These are phyloP conservation scores for Wickerhamiella domercqiae DNA, from an alignment of 805 yeast genomes.

Conservation along the genomic window DNA sequence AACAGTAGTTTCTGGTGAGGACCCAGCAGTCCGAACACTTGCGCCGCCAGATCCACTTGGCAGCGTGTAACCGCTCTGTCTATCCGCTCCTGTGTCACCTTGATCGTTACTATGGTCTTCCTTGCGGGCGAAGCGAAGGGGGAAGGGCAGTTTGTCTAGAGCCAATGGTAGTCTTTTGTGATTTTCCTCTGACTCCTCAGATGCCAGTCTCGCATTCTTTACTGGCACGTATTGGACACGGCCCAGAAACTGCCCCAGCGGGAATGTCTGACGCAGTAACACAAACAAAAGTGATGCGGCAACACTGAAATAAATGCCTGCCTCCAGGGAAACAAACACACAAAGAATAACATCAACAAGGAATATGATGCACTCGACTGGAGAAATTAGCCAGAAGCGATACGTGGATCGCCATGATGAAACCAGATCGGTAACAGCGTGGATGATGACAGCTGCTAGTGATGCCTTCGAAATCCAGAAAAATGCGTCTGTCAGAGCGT, in stretches of 20 bases:
- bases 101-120: too few relatives aligned
- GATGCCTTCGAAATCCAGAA: constrained; percentile 85
- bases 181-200: background rate
- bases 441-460: constrained; percentile 75
- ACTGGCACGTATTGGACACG: constrained; percentile 59
- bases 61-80: too few relatives aligned
- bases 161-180: too few relatives aligned
- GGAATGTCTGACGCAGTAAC: constrained; percentile 61
- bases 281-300: constrained; percentile 67
- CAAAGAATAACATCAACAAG: constrained; percentile 57
- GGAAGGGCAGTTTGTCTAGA: too few relatives aligned
- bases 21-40: background rate
- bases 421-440: constrained; percentile 77
- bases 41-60: too few relatives aligned
- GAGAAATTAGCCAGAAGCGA: constrained; percentile 54
- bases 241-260: constrained; percentile 73
- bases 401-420: constrained; percentile 36
- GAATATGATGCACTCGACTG: constrained; percentile 61
- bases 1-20: background rate
- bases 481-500: constrained; percentile 69
- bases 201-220: constrained; percentile 33
- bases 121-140: too few relatives aligned
- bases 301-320: constrained; percentile 82
- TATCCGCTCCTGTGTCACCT: too few relatives aligned
- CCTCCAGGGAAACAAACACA: constrained; percentile 65